These are phyloP conservation scores for Endogone sp. DNA, from an alignment of 192 early-diverging fungal genomes.

Conservation along the genomic window DNA sequence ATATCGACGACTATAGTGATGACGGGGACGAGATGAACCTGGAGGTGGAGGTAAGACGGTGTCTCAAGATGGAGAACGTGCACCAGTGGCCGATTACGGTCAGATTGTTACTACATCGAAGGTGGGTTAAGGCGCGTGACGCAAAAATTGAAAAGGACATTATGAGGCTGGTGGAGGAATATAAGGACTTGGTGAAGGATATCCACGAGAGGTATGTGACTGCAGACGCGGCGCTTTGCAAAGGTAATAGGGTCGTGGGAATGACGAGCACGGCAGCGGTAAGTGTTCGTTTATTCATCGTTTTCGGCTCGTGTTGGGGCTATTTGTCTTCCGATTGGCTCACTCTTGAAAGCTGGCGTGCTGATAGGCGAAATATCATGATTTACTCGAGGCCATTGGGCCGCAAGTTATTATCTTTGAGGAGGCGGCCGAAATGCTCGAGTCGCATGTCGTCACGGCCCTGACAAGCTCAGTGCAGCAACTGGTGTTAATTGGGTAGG, in stretches of 20 bases:
- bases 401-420: constrained; percentile 52
- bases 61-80: constrained; percentile 25
- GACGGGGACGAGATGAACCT: not conserved
- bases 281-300: constrained; percentile 12
- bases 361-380: constrained; percentile 60
- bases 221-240: constrained; percentile 23
- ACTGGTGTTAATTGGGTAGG: constrained; percentile 51
- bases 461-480: constrained; percentile 43
- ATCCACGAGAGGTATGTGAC: constrained; percentile 9
- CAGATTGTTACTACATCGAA: constrained; percentile 20
- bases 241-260: constrained; percentile 38
- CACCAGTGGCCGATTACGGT: constrained; percentile 27
- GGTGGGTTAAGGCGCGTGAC: constrained; percentile 16
- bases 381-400: constrained; percentile 35
- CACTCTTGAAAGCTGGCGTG: too few species aligned
- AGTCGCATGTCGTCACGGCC: constrained; percentile 50
- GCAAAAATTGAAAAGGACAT: constrained; percentile 6
- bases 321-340: too few species aligned
- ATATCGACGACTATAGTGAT: not conserved
- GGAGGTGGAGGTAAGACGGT: constrained; percentile 10
- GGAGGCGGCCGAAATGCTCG: constrained; percentile 55
- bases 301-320: not conserved
- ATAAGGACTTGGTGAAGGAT: constrained; percentile 9
- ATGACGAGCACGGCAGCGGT: constrained; percentile 60
- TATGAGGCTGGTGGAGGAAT: constrained; percentile 10